Evolutionary conservation across 1,139 yeast species (phyloP), one percentile per base, ranked within the genome.

Genomic region (Eremothecium sinecaudum): DNA sequence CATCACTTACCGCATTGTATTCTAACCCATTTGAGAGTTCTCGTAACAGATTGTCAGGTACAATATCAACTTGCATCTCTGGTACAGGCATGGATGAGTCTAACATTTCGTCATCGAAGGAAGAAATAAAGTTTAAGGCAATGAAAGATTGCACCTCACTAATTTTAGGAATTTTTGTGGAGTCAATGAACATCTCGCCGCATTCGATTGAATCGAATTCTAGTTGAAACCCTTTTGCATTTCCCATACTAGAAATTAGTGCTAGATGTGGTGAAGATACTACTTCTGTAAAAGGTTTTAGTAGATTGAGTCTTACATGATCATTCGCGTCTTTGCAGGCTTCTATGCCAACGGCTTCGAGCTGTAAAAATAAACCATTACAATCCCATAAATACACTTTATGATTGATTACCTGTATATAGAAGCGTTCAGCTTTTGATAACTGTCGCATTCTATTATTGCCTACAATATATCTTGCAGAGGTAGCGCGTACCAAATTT

Each of bases 131-230:
- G 13, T 42, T 39, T 16, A 52, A 35, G 3, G 42, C 33, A 18
- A 52, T 41, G 23, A 40, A 47, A 2, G 44, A 40, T 22, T 40
- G 38, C 1, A 42, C 47, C 33, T 51, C 50, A 35, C 56, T 51
- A 2, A 52, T 37, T 29, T 46, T 50, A 5, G 42, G 42, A 5
- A 31, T 17, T 22, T 33, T 40, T 4, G 38, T 39, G 3, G 43
- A 36, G 20, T 36, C 37, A 23, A 38, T 35, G 24, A 45, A 35
- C 1, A 17, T 13, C 5, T 39, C 41, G 14, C 40, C 25, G 1
- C 28, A 25, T 2, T 17, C 16, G 22, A 17, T 18, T 12, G 39
- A 34, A 6, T 28, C 31, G 11, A 42, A 36, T 10, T 40, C 40
- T 4, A 51, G 21, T 7, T 39, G 37, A 23, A 51, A 42, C 33